Evolutionary conservation across 106 monocot genomes (phyloP).

Genomic region (Phalaenopsis aphrodite): DNA sequence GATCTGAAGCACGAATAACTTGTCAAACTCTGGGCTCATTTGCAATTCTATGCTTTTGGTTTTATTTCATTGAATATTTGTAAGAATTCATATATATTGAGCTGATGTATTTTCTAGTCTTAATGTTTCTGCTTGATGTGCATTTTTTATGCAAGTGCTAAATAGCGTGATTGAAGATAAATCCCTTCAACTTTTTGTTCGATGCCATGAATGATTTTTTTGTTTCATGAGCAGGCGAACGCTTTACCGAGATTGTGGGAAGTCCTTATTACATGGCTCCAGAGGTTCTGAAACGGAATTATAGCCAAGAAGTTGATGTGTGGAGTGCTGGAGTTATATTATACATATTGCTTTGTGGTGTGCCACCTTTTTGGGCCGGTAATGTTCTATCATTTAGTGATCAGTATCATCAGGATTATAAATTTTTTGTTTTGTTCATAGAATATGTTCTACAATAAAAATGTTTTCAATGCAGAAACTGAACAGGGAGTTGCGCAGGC

Average conservation of each 20-base stretch:
- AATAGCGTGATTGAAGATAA: neutral
- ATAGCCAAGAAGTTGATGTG: slow-evolving; percentile 13
- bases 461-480: slow-evolving; percentile 39
- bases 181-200: neutral
- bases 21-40: no score
- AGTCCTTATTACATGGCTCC: slow-evolving; percentile 21
- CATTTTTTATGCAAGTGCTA: neutral
- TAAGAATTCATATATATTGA: neutral
- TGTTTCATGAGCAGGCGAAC: slow-evolving; percentile 11
- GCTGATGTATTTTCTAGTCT: neutral
- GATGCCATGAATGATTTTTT: neutral
- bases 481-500: slow-evolving; percentile 67
- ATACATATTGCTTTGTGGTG: slow-evolving; percentile 21
- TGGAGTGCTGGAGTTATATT: slow-evolving; percentile 19
- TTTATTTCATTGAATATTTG: neutral
- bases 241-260: slow-evolving; percentile 16
- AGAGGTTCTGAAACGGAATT: slow-evolving; percentile 16
- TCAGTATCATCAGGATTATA: neutral
- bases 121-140: neutral
- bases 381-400: neutral
- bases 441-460: neutral
- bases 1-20: no score
- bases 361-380: slow-evolving; percentile 18
- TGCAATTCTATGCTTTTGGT: neutral
- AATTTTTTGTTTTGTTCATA: neutral